Percentiles rank a stretch among this genome's conserved stretches.
Conservation (phyloP, 306 rosid species). For the barrel medic (Medicago truncatula) region MtrunA17r5.0-ANR NC_053042.1:30717001-30717500, state of each 20-base stretch:
- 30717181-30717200: conserved; percentile 96
- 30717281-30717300: conserved; percentile 10
- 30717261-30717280: conserved; percentile 23
- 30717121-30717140: conserved; percentile 84
- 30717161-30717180: conserved; percentile 98
- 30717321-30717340: conserved; percentile 4
- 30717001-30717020: neutral
- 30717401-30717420: neutral
- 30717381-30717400: neutral
- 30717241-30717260: conserved; percentile 19
- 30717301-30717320: conserved; percentile 14
- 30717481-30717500: neutral
- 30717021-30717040: neutral
- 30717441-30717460: neutral
- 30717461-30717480: neutral
- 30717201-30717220: conserved; percentile 86
- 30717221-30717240: conserved; percentile 21
- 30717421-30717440: neutral
- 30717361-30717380: conserved; percentile 19
- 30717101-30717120: conserved; percentile 23
- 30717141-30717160: conserved; percentile 97
- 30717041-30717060: neutral
- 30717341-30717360: conserved; percentile 25
- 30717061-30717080: conserved; percentile 1
- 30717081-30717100: conserved; percentile 7